Percentiles rank a stretch among this genome's conserved stretches.
phyloP scores from a whole-genome alignment of 192 early-diverging fungal species.

The Coemansia sp. region DNA sequence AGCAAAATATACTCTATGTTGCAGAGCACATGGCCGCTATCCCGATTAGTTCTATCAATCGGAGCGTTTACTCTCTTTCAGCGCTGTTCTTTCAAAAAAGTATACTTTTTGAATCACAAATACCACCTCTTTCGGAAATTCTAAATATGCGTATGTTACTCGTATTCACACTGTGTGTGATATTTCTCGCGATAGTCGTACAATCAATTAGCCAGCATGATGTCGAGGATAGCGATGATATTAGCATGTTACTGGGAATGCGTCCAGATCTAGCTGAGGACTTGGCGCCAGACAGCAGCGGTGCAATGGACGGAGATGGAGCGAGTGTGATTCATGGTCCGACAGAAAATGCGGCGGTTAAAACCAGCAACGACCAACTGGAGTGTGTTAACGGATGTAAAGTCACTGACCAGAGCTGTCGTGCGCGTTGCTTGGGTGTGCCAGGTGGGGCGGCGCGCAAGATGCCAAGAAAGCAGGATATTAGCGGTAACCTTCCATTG shows the following conservation, averaged over 20 bases:
- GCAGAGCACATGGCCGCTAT: not conserved
- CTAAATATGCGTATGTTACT: not conserved
- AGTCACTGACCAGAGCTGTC: constrained; percentile 43
- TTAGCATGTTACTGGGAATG: constrained; percentile 21
- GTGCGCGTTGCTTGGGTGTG: constrained; percentile 46
- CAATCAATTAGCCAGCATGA: not conserved
- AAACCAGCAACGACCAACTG: constrained; percentile 11
- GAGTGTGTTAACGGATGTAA: constrained; percentile 36
- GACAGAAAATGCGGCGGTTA: not conserved
- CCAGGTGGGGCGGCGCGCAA: constrained; percentile 46
- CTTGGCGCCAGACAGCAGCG: constrained; percentile 9
- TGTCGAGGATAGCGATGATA: constrained; percentile 19
- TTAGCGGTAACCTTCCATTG: constrained; percentile 37
- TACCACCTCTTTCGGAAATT: not conserved
- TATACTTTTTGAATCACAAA: not conserved
- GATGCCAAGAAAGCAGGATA: constrained; percentile 42
- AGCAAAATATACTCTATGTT: too few relatives aligned
- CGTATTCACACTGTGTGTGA: not conserved
- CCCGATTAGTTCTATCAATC: not conserved
- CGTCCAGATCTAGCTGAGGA: constrained; percentile 41
- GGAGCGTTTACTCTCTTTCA: not conserved
- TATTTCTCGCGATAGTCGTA: not conserved
- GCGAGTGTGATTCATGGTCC: not conserved
- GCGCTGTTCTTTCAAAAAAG: not conserved
- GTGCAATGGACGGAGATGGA: not conserved